These are phyloP conservation scores for Fusarium annulatum DNA, from an alignment of 2,329 filamentous ascomycete species.

Conservation along the genomic window DNA sequence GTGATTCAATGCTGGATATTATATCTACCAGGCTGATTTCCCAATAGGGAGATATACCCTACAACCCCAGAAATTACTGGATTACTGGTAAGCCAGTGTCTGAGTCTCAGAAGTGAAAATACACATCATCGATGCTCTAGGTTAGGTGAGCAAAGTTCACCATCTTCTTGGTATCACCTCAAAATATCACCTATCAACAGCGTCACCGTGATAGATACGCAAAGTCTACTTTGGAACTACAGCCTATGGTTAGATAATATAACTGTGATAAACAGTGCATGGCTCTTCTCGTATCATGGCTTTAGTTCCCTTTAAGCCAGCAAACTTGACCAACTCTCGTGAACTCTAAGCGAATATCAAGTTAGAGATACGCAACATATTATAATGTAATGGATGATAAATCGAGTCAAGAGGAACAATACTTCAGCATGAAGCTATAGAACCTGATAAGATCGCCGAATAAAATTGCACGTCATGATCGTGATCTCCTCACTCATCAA, in stretches of 20 bases:
- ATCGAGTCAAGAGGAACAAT: background rate
- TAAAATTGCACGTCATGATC: background rate
- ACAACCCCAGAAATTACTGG: rapidly evolving
- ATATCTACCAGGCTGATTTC: rapidly evolving
- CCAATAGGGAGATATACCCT: no score
- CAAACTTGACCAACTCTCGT: background rate
- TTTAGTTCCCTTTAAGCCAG: no score
- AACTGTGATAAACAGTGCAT: background rate
- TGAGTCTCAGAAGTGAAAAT: background rate
- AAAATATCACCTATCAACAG: background rate
- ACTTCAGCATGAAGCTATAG: no score
- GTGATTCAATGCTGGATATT: background rate
- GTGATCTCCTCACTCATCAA: background rate
- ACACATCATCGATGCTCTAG: background rate
- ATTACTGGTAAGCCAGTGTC: no score
- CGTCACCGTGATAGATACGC: background rate
- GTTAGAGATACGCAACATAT: background rate
- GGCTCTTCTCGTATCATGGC: rapidly evolving
- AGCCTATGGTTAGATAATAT: rapidly evolving
- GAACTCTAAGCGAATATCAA: background rate
- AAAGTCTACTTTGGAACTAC: background rate
- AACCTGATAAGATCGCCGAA: background rate
- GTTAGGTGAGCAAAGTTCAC: background rate
- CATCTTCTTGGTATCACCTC: background rate
- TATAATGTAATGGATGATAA: no score